Percentiles rank a stretch among this genome's conserved stretches.
These are phyloP conservation scores for Diaporthe sp. DNA, from an alignment of 2,329 filamentous ascomycete species.

Conservation along the genomic window DNA sequence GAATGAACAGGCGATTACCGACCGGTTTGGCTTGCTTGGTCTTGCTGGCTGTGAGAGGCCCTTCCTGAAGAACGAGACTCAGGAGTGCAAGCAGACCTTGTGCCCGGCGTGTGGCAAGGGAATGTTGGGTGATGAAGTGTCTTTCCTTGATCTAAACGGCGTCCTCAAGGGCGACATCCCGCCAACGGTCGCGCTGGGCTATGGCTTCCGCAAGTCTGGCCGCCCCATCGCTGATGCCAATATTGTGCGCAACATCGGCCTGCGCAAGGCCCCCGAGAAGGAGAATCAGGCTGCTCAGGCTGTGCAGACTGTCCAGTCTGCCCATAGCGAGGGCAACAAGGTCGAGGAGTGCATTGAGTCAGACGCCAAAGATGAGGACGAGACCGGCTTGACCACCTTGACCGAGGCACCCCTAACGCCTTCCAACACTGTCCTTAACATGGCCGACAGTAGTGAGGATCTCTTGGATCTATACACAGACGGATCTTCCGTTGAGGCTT, in stretches of 20 bases:
- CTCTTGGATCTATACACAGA: slow-evolving; percentile 35
- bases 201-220: slow-evolving; percentile 63
- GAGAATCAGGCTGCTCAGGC: background rate
- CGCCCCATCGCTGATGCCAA: slow-evolving; percentile 60
- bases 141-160: slow-evolving; percentile 65
- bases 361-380: background rate
- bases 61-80: slow-evolving; percentile 42
- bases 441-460: slow-evolving; percentile 37
- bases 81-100: slow-evolving; percentile 65
- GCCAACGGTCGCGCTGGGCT: slow-evolving; percentile 64
- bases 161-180: slow-evolving; percentile 65
- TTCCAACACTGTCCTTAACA: slow-evolving; percentile 12
- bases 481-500: background rate
- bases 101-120: slow-evolving; percentile 65
- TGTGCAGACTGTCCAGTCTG: background rate
- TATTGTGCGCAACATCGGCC: slow-evolving; percentile 57
- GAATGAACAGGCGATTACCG: slow-evolving; percentile 42
- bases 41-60: slow-evolving; percentile 22
- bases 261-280: slow-evolving; percentile 10
- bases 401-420: slow-evolving; percentile 12
- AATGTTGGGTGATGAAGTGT: slow-evolving; percentile 55
- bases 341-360: background rate
- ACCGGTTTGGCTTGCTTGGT: slow-evolving; percentile 23
- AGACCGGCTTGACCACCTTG: slow-evolving; percentile 1
- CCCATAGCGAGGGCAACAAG: background rate